phyloP scores from a whole-genome alignment of 805 yeast genomes.

The Wickerhamomyces xylosicus region DNA sequence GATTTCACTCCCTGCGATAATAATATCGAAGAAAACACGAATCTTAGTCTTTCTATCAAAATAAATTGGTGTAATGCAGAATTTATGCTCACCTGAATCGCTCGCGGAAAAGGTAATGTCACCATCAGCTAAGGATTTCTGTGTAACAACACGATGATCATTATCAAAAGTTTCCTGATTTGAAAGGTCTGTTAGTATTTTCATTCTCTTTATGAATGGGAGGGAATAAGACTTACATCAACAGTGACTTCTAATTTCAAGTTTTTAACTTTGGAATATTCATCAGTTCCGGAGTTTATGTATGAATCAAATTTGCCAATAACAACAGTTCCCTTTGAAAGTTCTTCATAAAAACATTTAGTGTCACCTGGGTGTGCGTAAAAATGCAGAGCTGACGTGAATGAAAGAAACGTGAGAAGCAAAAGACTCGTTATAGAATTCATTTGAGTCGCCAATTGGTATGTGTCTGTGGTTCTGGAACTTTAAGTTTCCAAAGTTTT shows the following conservation, averaged over 20 bases:
- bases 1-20: conserved; percentile 52
- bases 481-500: too few relatives aligned
- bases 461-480: too few relatives aligned
- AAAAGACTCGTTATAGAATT: background rate
- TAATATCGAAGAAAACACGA: conserved; percentile 67
- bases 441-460: too few relatives aligned
- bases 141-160: conserved; percentile 67
- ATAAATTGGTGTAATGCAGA: conserved; percentile 58
- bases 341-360: conserved; percentile 77
- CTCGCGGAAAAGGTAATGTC: conserved; percentile 74
- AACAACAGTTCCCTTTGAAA: conserved; percentile 68
- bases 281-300: conserved; percentile 37
- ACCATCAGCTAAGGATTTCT: conserved; percentile 48
- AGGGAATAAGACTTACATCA: conserved; percentile 30
- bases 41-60: conserved; percentile 35
- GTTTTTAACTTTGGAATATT: conserved; percentile 42
- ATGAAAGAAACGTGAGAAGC: background rate
- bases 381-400: conserved; percentile 42
- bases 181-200: conserved; percentile 13
- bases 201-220: conserved; percentile 1
- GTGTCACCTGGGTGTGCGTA: conserved; percentile 68
- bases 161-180: conserved; percentile 67
- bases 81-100: conserved; percentile 76
- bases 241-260: conserved; percentile 59
- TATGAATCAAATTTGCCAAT: conserved; percentile 68